Conservation (phyloP, 2,329 filamentous ascomycete genomes). For the Rugonectria rugulosa region DNA sequence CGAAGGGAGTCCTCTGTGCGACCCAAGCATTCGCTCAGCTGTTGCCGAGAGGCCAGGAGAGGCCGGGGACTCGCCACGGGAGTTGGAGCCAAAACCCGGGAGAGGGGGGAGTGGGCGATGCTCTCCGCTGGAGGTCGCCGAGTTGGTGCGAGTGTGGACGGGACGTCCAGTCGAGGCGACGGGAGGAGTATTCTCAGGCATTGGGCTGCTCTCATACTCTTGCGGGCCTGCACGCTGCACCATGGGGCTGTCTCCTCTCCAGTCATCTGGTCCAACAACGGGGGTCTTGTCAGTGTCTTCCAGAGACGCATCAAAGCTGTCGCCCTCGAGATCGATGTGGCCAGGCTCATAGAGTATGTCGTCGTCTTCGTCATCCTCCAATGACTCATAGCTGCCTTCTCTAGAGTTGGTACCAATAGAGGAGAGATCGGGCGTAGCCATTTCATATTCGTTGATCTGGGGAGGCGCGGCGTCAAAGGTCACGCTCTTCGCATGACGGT, state of each 20-base stretch:
- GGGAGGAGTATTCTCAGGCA: constrained; percentile 60
- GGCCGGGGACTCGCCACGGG: constrained; percentile 59
- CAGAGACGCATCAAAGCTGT: constrained; percentile 94
- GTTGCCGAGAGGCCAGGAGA: constrained; percentile 72
- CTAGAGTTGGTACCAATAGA: constrained; percentile 89
- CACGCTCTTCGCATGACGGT: constrained; percentile 93
- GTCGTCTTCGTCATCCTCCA: constrained; percentile 77
- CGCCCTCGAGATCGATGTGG: constrained; percentile 62
- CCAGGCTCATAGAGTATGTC: constrained; percentile 63
- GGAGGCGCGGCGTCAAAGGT: constrained; percentile 95
- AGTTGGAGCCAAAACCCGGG: constrained; percentile 64
- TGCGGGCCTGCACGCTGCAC: constrained; percentile 37
- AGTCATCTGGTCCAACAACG: constrained; percentile 96
- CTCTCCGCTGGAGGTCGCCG: constrained; percentile 79
- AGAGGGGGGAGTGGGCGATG: constrained; percentile 87
- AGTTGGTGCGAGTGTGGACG: constrained; percentile 71
- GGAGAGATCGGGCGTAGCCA: constrained; percentile 96
- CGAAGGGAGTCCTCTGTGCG: constrained; percentile 74
- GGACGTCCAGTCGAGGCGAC: constrained; percentile 57
- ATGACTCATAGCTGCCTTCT: constrained; percentile 91
- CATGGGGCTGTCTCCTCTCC: constrained; percentile 75
- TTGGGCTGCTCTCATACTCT: constrained; percentile 73
- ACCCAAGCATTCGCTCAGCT: constrained; percentile 73
- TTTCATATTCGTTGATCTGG: constrained; percentile 96
- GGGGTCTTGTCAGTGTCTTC: constrained; percentile 98